Base-by-base conservation (phyloP, 1,139 yeast genomes). In the Candida frijolesensis region DNA sequence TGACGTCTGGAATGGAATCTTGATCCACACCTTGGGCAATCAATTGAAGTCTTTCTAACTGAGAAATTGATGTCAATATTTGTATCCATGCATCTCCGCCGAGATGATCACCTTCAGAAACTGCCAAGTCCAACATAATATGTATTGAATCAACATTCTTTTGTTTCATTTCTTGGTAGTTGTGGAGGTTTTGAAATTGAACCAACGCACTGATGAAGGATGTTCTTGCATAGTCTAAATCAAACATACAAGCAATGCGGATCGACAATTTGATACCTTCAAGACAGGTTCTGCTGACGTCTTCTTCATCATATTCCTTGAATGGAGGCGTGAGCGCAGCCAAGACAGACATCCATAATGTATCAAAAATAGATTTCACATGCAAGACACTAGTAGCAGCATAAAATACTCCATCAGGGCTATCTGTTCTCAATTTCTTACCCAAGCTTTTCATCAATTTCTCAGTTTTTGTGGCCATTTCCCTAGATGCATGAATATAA, bases 281-380 rank as follows among this genome's bases (percentile, higher is more conserved):
- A 52, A 95, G 74, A 59, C 97, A 87, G 5, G 80, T 67, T 51
- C 76, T 79, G n/a, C 88, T 78, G 4, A 89, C 82, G 46, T 85
- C 94, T 14, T 79, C 78, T 58, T 91, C 97, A 56, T 89, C 95
- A 54, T 87, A 85, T 54, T 89, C 96, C 64, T 88, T 91, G 70
- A 92, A 90, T 4, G 97, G 96, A 2, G 96, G 95, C 0, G 97
- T 90, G 48, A 95, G 77, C 0, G 96, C 97, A 5, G 97, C 99
- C 57, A 95, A 76, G 48, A 94, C 82, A 0, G 97, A 90, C 97
- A 94, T 91, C 99, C 99, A 95, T 46, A 89, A 75, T 12, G 90
- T 90, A 61, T 92, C 97, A 70, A 94, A 94, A 64, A 95, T 89
- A 1, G 97, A 94, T 62, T 83, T 87, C 19, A 92, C 97, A 65